A percentile compares a stretch with the other conserved stretches of the same genome.
phyloP scores from a whole-genome alignment of 2,329 filamentous ascomycete genomes.

The Westerdykella aurantiaca region DNA sequence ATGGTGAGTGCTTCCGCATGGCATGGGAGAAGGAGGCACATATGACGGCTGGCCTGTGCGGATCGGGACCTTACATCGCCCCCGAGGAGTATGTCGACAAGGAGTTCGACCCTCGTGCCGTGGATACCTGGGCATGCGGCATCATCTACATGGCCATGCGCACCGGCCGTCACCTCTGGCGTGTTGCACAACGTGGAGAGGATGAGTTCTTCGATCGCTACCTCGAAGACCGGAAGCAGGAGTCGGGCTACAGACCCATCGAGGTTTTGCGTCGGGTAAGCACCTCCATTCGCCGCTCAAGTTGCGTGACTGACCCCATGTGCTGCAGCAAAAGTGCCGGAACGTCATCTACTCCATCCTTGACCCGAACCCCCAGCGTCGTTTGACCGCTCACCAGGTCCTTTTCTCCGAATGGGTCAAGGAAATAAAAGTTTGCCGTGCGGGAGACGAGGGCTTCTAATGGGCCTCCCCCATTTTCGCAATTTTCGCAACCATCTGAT shows the following conservation, averaged over 20 bases:
- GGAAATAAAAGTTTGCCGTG: constrained; percentile 94
- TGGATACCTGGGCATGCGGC: constrained; percentile 96
- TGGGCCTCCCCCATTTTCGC: constrained; percentile 11
- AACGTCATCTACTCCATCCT: constrained; percentile 99
- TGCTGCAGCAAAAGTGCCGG: constrained; percentile 76
- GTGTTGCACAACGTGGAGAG: constrained; percentile 92
- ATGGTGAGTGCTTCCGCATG: constrained; percentile 99
- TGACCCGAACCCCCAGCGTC: constrained; percentile 85
- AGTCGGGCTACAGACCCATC: constrained; percentile 93
- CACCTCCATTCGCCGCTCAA: constrained; percentile 13
- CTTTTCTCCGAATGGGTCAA: constrained; percentile 98
- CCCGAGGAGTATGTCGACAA: constrained; percentile 93
- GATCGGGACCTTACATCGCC: constrained; percentile 93
- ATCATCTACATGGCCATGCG: constrained; percentile 99
- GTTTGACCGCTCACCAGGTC: constrained; percentile 92
- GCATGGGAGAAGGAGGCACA: constrained; percentile 98
- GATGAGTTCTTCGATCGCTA: constrained; percentile 97
- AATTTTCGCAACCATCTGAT: constrained; percentile 8
- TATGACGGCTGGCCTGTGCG: constrained; percentile 95
- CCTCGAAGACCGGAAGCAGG: constrained; percentile 83
- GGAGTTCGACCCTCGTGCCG: constrained; percentile 95
- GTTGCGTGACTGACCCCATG: constrained; percentile 7
- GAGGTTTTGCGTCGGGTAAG: constrained; percentile 91
- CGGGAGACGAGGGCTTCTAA: constrained; percentile 89
- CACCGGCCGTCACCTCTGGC: constrained; percentile 91